A percentile compares a stretch with the other conserved stretches of the same genome.
These are phyloP conservation scores for Saturnispora hagleri DNA, from an alignment of 805 yeast genomes.

Conservation along the genomic window DNA sequence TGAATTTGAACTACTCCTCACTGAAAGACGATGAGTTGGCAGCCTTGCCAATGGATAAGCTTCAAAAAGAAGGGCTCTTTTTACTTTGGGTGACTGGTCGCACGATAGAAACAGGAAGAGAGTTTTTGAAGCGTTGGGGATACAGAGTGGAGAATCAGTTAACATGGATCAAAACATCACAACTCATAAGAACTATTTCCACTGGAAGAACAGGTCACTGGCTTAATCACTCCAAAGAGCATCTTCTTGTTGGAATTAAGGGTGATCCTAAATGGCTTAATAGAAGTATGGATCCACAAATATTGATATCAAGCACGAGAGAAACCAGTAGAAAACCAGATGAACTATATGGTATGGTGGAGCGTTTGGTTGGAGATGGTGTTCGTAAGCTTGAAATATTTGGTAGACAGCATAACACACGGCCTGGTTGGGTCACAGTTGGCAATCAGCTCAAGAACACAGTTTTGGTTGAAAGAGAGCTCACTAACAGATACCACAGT, in stretches of 20 bases:
- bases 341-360: constrained; percentile 78
- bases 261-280: constrained; percentile 72
- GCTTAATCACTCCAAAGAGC: constrained; percentile 93
- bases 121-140: constrained; percentile 74
- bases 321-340: constrained; percentile 91
- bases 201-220: constrained; percentile 97
- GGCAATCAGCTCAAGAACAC: constrained; percentile 70
- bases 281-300: constrained; percentile 58
- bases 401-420: constrained; percentile 76
- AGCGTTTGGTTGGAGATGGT: constrained; percentile 69
- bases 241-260: constrained; percentile 73
- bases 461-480: constrained; percentile 49
- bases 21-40: constrained; percentile 70
- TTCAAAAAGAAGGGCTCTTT: constrained; percentile 79
- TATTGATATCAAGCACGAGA: constrained; percentile 73
- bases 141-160: constrained; percentile 69
- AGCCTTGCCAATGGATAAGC: constrained; percentile 50
- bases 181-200: constrained; percentile 76
- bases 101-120: constrained; percentile 80
- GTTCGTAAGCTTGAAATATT: constrained; percentile 80
- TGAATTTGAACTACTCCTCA: constrained; percentile 69
- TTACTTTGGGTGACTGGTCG: constrained; percentile 94
- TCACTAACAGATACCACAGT: constrained; percentile 20
- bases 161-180: constrained; percentile 88
- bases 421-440: constrained; percentile 85